Percentiles rank a stretch among this genome's conserved stretches.
These are phyloP conservation scores for Saturnispora galanensis DNA, from an alignment of 805 yeast genomes.

Conservation along the genomic window DNA sequence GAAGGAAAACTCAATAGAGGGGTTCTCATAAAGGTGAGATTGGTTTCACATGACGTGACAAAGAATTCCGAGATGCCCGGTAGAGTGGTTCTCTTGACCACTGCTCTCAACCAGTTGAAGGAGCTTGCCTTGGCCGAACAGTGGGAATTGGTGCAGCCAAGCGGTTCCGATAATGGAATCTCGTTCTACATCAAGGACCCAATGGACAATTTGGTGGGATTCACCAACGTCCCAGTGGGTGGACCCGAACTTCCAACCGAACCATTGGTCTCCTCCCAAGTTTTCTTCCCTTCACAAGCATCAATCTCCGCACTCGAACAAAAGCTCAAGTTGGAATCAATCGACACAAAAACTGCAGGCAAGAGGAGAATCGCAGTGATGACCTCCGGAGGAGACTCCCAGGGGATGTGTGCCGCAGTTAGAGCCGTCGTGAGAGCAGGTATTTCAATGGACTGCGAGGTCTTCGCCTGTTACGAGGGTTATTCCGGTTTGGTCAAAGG, in stretches of 20 bases:
- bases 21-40: conserved; percentile 38
- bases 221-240: conserved; percentile 33
- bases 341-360: not conserved
- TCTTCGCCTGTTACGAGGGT: conserved; percentile 88
- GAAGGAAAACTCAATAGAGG: conserved; percentile 27
- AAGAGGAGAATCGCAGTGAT: conserved; percentile 65
- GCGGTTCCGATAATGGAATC: conserved; percentile 11
- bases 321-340: not conserved
- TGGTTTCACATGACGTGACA: conserved; percentile 29
- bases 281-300: conserved; percentile 9
- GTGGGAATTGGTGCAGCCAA: conserved; percentile 14
- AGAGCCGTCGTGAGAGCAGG: conserved; percentile 94
- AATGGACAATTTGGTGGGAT: conserved; percentile 50
- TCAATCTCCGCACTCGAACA: conserved; percentile 1
- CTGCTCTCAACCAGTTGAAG: conserved; percentile 25
- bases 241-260: not conserved
- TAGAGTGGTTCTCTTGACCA: conserved; percentile 32
- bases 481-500: conserved; percentile 89
- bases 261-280: conserved; percentile 5
- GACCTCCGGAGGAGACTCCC: conserved; percentile 99
- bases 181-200: conserved; percentile 45
- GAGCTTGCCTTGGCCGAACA: conserved; percentile 15
- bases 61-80: conserved; percentile 28
- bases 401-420: conserved; percentile 96
- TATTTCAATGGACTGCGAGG: conserved; percentile 78